These are phyloP conservation scores for Rhizomucor pusillus DNA, from an alignment of 371 early-diverging fungal genomes.

Conservation along the genomic window DNA sequence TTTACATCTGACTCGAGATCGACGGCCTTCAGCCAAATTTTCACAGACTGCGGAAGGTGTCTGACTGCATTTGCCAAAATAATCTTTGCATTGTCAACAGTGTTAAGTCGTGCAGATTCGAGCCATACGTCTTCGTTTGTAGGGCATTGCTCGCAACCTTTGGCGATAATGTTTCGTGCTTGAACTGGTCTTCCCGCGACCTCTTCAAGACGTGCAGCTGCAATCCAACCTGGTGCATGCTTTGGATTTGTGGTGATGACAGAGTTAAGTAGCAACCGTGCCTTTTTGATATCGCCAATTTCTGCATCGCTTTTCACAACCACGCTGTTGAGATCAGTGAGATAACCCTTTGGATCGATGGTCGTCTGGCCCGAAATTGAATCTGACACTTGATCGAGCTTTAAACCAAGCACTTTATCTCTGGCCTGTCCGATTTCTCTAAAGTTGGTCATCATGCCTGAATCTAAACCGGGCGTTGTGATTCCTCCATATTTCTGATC, in stretches of 20 bases:
- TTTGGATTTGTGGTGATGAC: constrained; percentile 92
- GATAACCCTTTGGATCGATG: constrained; percentile 92
- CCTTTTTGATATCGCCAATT: constrained; percentile 93
- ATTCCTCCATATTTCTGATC: constrained; percentile 53
- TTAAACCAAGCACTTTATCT: constrained; percentile 83
- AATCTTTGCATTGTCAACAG: constrained; percentile 79
- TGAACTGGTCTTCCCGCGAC: constrained; percentile 80
- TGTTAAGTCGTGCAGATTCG: constrained; percentile 90
- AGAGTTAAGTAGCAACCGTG: constrained; percentile 83
- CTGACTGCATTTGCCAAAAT: constrained; percentile 91
- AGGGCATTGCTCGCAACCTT: constrained; percentile 94
- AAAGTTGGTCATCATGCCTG: constrained; percentile 80
- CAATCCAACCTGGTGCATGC: constrained; percentile 97
- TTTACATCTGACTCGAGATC: constrained; percentile 78
- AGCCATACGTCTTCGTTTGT: constrained; percentile 96
- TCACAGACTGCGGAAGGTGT: constrained; percentile 87
- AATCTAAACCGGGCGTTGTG: constrained; percentile 42
- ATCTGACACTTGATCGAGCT: constrained; percentile 81
- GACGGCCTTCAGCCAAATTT: constrained; percentile 92
- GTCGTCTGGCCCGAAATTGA: constrained; percentile 79
- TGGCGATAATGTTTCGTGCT: constrained; percentile 83
- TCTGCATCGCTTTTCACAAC: constrained; percentile 84
- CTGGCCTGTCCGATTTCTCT: constrained; percentile 93
- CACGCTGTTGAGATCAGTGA: constrained; percentile 88
- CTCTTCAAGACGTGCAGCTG: constrained; percentile 95